Percentiles rank a stretch among this genome's conserved stretches.
These are phyloP conservation scores for Tardiomyces blankii DNA, from an alignment of 1,139 yeast genomes.

Conservation along the genomic window DNA sequence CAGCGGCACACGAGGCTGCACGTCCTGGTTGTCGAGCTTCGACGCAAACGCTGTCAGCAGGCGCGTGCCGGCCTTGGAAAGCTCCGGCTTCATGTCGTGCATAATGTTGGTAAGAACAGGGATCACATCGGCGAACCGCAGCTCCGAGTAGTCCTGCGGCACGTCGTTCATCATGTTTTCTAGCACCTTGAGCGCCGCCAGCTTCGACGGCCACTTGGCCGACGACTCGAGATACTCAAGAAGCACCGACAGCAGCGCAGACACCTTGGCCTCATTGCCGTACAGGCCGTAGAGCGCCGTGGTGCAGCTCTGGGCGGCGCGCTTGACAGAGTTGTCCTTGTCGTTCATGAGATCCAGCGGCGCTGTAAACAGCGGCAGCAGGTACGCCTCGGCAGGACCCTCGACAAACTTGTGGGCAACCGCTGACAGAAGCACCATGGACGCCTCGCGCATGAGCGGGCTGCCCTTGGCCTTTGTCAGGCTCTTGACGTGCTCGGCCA, in stretches of 20 bases:
- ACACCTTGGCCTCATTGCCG: conserved; percentile 72
- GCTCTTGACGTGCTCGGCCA: conserved; percentile 50
- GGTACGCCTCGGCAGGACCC: conserved; percentile 65
- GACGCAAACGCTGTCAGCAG: conserved; percentile 63
- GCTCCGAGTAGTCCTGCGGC: conserved; percentile 77
- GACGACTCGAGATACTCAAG: conserved; percentile 60
- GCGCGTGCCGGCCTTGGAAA: conserved; percentile 73
- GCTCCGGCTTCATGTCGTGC: conserved; percentile 94
- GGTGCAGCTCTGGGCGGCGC: conserved; percentile 51
- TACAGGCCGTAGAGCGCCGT: conserved; percentile 58
- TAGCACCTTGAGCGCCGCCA: conserved; percentile 63
- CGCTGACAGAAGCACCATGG: conserved; percentile 50
- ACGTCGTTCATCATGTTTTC: conserved; percentile 70
- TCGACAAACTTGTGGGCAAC: conserved; percentile 59
- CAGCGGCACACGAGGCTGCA: conserved; percentile 73
- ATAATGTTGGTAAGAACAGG: conserved; percentile 84
- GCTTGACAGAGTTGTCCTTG: conserved; percentile 74
- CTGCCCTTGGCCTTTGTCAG: conserved; percentile 66
- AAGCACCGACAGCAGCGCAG: conserved; percentile 52
- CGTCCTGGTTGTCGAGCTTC: conserved; percentile 84
- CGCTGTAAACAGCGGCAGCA: conserved; percentile 44
- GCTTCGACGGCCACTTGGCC: conserved; percentile 89
- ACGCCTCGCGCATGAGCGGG: conserved; percentile 64
- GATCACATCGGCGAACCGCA: conserved; percentile 63
- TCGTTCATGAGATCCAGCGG: conserved; percentile 64